Evolutionary conservation across 2,329 filamentous ascomycete species (phyloP).

Genomic region (Botrytis squamosa): DNA sequence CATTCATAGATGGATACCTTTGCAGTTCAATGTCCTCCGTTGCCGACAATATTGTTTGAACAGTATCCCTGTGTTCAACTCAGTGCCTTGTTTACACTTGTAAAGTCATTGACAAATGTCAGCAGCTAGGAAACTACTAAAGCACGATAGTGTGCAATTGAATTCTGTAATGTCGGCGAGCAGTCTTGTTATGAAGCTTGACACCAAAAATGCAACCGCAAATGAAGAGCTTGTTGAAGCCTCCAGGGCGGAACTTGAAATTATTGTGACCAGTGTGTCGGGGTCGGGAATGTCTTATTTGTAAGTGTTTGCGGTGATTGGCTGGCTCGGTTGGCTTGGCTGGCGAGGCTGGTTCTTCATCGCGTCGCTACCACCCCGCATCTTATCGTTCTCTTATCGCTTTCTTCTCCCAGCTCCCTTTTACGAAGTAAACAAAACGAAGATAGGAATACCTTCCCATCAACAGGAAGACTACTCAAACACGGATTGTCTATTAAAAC

Average conservation of each 20-base stretch:
- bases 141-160: neutral
- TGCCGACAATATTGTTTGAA: neutral
- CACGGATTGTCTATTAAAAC: neutral
- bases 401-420: neutral
- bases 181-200: neutral
- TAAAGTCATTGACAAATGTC: neutral
- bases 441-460: neutral
- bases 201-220: neutral
- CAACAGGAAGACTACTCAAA: neutral
- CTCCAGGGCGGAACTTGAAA: too few species aligned
- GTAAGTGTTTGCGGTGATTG: neutral
- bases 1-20: neutral
- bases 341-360: neutral
- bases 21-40: neutral
- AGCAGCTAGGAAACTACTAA: neutral
- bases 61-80: neutral
- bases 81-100: neutral
- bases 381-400: constrained; percentile 5
- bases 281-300: too few species aligned
- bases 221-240: neutral
- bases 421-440: neutral
- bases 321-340: too few species aligned
- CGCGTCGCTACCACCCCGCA: neutral
- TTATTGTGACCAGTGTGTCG: too few species aligned
- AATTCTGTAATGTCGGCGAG: neutral